Percentiles rank a stretch among this genome's conserved stretches.
phyloP scores from a whole-genome alignment of 345 rosid genomes.

The Lagerstroemia speciosa region DNA sequence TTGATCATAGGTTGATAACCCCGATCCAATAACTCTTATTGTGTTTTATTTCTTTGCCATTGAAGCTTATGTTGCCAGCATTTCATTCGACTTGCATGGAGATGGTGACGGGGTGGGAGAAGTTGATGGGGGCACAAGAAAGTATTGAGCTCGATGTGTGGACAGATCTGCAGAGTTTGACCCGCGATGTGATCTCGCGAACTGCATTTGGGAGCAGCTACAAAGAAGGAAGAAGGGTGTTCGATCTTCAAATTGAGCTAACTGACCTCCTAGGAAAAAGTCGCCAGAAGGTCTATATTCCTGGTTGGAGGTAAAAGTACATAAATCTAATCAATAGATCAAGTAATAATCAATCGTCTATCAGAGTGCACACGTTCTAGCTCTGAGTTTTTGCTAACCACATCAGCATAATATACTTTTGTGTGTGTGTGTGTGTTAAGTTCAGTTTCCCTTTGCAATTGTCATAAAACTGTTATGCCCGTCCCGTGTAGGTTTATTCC shows the following conservation, averaged over 20 bases:
- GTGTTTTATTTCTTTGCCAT: neutral
- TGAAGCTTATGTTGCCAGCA: constrained; percentile 23
- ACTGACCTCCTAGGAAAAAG: neutral
- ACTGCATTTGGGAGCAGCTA: constrained; percentile 37
- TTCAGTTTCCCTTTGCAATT: neutral
- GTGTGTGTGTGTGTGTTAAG: too few relatives aligned
- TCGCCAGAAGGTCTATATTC: constrained; percentile 12
- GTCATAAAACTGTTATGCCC: neutral
- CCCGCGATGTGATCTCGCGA: constrained; percentile 33
- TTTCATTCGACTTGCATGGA: constrained; percentile 15
- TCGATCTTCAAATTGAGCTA: constrained; percentile 20
- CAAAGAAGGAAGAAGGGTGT: constrained; percentile 31
- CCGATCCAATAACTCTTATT: neutral
- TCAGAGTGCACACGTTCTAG: neutral
- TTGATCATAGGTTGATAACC: neutral
- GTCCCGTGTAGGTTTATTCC: constrained; percentile 5
- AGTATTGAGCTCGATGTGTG: constrained; percentile 25
- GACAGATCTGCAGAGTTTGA: constrained; percentile 26
- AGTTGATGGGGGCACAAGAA: constrained; percentile 1
- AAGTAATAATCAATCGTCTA: neutral
- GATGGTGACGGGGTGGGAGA: constrained; percentile 28
- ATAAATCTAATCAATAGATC: neutral
- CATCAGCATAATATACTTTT: neutral
- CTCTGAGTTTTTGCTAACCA: too few relatives aligned
- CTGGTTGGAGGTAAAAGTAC: constrained; percentile 31